phyloP scores from a whole-genome alignment of 108 stramenopile species.

The Skeletonema costatum region DNA sequence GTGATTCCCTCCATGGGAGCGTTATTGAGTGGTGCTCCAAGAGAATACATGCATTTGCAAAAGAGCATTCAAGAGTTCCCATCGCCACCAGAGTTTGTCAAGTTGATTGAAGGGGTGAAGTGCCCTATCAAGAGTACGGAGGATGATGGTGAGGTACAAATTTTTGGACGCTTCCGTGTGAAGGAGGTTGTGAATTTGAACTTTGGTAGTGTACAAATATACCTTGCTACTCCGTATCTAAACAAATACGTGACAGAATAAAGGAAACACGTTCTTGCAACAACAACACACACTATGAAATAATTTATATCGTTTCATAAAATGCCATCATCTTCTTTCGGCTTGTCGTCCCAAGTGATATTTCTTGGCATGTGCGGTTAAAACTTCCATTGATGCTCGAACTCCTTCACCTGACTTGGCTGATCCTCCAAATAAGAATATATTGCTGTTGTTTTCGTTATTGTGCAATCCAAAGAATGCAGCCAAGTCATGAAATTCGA shows the following conservation, averaged over 20 bases:
- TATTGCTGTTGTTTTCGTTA: slow-evolving; percentile 38
- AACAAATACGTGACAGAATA: slow-evolving; percentile 37
- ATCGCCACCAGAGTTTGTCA: slow-evolving; percentile 64
- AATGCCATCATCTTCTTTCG: background rate
- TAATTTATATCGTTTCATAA: slow-evolving; percentile 1
- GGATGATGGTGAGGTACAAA: slow-evolving; percentile 20
- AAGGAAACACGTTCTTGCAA: background rate
- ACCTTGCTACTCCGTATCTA: slow-evolving; percentile 49
- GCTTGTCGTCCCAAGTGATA: slow-evolving; percentile 20
- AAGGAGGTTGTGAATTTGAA: slow-evolving; percentile 68
- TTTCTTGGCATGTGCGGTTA: slow-evolving; percentile 25
- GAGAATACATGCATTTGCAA: slow-evolving; percentile 84
- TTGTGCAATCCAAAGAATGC: slow-evolving; percentile 38
- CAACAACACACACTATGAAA: background rate
- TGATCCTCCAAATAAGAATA: slow-evolving; percentile 71
- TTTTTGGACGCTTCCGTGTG: slow-evolving; percentile 62
- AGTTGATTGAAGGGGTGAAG: slow-evolving; percentile 53
- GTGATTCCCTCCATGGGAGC: slow-evolving; percentile 80
- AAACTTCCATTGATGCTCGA: slow-evolving; percentile 69
- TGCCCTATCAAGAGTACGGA: slow-evolving; percentile 40
- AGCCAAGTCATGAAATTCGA: slow-evolving; percentile 29
- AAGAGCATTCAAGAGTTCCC: slow-evolving; percentile 86
- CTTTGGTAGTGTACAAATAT: slow-evolving; percentile 84
- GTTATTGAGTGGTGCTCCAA: slow-evolving; percentile 68
- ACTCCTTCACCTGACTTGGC: slow-evolving; percentile 82